Evolutionary conservation across 1,284 basidiomycete species (phyloP), one percentile per base, ranked within the genome.

Genomic region (Schizophyllum commune): DNA sequence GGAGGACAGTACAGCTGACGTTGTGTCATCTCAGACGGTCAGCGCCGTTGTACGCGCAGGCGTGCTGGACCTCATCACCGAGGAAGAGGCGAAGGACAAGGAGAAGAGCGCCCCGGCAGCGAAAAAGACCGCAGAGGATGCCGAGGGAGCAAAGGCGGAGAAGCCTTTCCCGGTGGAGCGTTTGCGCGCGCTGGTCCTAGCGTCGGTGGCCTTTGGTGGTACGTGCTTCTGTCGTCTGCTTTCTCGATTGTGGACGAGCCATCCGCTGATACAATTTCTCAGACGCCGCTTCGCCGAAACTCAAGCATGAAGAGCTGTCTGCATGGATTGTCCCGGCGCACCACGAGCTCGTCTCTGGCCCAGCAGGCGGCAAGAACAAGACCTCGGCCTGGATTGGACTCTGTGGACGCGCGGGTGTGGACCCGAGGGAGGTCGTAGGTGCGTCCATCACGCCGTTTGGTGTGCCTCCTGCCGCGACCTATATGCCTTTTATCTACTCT

Each of bases 331-430:
- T 11, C 53, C 63, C 15, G 32, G 62, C 34, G 56, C 60, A 51
- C 21, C 55, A 52, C 47, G 13, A 32, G 57, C 20, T 54, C 61
- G 11, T 60, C 86, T 85, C 79, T 63, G 79, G 76, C 75, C 77
- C 11, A 80, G 84, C 7, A 2, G 59, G 59, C 54, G 79, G 84
- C 21, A 83, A 85, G 61, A 81, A 55, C 19, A 20, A 21, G 53
- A 55, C 20, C 13, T 27, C 19, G 53, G 53, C 86, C 1, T 98
- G 94, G 94, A 89, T 96, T 64, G 91, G 94, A 59, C 66, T 93
- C 4, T 89, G 89, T 59, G 88, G 92, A 67, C 81, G 79, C 60
- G 85, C 87, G 0, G 72, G 78, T 1, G 69, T 83, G 5, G 90
- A 94, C 71, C 92, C 94, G 0, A 81, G 83, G 39, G 77, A 81